Conservation (phyloP, 2,329 filamentous ascomycete genomes). For the Colletotrichum lupini region DNA sequence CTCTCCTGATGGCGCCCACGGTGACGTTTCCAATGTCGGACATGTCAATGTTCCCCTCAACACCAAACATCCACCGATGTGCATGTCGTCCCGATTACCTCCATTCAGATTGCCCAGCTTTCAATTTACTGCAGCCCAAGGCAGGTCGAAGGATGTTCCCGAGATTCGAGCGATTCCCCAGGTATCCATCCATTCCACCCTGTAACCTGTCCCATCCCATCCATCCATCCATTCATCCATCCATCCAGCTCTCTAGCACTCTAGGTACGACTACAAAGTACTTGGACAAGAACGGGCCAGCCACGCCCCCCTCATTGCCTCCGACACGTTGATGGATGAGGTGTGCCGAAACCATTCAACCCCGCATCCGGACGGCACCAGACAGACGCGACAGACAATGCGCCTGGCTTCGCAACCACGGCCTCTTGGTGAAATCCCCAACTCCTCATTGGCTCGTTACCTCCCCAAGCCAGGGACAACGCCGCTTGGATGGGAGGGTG, state of each 20-base stretch:
- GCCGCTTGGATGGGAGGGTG: constrained; percentile 29
- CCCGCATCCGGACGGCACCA: constrained; percentile 34
- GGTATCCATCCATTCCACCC: constrained; percentile 15
- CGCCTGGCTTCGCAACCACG: constrained; percentile 28
- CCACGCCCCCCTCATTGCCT: constrained; percentile 4
- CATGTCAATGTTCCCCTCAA: not conserved
- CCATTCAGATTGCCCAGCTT: not conserved
- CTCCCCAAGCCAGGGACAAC: constrained; percentile 17
- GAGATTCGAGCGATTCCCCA: constrained; percentile 33
- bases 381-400: constrained; percentile 32
- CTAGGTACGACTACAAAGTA: not conserved
- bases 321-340: constrained; percentile 30
- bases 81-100: not conserved
- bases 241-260: not conserved
- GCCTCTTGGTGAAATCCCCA: constrained; percentile 1
- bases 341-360: constrained; percentile 31
- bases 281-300: not conserved
- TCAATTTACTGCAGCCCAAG: not conserved
- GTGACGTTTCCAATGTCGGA: constrained; percentile 18
- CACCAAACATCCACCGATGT: not conserved
- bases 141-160: constrained; percentile 14
- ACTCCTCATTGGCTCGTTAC: constrained; percentile 21
- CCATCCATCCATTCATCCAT: constrained; percentile 12
- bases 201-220: constrained; percentile 1
- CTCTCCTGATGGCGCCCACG: constrained; percentile 6